Base-by-base conservation (phyloP, 139 green algal species). In the Chlorella sorokiniana region DNA sequence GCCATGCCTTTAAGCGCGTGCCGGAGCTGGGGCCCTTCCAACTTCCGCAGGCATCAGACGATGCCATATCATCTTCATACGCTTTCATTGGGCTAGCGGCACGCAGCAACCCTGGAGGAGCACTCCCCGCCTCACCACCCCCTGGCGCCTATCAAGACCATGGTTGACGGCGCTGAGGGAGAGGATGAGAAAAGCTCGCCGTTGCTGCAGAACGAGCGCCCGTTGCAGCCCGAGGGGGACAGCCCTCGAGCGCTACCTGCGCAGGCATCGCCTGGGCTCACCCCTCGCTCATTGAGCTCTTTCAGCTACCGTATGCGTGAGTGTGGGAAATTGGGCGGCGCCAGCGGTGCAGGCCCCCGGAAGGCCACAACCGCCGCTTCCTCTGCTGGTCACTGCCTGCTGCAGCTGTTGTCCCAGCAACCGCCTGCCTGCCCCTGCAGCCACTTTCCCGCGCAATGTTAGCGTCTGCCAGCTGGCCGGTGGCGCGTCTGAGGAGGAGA, bases 401-500 rank as follows among this genome's bases (percentile, higher is more conserved):
- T 31, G 16, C 18, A 16, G 16, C 56, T 65, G 18, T n/a, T 72
- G 11, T 6, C 37, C 37, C 14, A 52, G 3, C 37, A 18, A 8
- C 23, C 6, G 37, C 40, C 2, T 48, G 10, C 37, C 16, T 72
- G 2, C n/a, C 56, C 23, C 23, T 42, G 37, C 73, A 79, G 73
- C 73, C 35, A 79, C 73, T 10, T 79, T 79, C 40, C 73, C 73
- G 0, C 73, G 73, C 51, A 79, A 42, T 35, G 29, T 79, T 33
- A 79, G 73, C 54, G 52, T 79, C 10, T 79, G 73, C 25, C 52
- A 79, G 52, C 54, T 79, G 51, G 73, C 73, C 41, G 73, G 73
- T 14, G 73, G 73, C 8, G 54, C 54, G 2, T 54, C 35, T 3
- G 73, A 79, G 4, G 73, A 79, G 73, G 73, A 79, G 73, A 69